Percentiles rank a stretch among this genome's conserved stretches.
These are phyloP conservation scores for Solanum rostratum DNA, from an alignment of 257 asterid genomes.

Conservation along the genomic window DNA sequence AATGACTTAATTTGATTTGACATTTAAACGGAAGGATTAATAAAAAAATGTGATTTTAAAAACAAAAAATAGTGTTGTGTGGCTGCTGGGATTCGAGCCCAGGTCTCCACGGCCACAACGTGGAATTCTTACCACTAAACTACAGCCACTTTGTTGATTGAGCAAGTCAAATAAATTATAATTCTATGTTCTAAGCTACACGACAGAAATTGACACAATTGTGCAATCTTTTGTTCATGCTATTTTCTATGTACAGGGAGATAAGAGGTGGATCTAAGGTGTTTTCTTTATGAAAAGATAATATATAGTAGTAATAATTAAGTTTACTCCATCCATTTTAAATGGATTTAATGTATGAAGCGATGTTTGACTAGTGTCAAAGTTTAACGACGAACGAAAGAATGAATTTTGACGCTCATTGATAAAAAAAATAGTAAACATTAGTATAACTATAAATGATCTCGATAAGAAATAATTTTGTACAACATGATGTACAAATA, in stretches of 20 bases:
- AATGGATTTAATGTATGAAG: not conserved
- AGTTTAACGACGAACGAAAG: not conserved
- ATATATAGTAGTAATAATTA: no score
- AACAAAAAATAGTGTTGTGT: constrained; percentile 9
- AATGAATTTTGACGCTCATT: not conserved
- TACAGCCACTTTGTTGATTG: constrained; percentile 41
- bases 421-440: not conserved
- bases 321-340: not conserved
- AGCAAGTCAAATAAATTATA: rapidly evolving
- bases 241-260: no score
- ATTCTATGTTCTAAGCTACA: no score
- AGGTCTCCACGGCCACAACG: constrained; percentile 99
- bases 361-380: not conserved
- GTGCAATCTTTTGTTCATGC: no score
- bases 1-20: no score
- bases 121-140: constrained; percentile 99
- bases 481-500: not conserved
- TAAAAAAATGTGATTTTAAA: no score
- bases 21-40: no score
- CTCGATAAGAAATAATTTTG: not conserved
- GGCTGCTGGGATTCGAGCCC: constrained; percentile 99
- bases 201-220: no score
- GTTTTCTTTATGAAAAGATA: no score
- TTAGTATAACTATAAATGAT: not conserved
- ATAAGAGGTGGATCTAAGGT: no score